phyloP scores from a whole-genome alignment of 2,329 filamentous ascomycete genomes.

The Penicillium italicum region DNA sequence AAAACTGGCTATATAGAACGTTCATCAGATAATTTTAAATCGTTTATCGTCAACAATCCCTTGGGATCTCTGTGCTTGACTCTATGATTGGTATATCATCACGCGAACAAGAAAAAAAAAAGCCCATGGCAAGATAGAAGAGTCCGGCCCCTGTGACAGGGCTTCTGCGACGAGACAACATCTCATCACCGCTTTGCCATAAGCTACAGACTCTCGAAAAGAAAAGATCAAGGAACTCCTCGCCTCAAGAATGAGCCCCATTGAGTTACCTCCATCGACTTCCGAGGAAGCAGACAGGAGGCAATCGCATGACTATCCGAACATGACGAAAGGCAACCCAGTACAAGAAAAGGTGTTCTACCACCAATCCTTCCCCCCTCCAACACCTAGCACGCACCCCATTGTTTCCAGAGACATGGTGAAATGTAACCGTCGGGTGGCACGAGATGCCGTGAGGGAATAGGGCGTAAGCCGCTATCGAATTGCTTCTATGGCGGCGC shows the following conservation, averaged over 20 bases:
- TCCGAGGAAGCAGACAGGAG: slow-evolving; percentile 29
- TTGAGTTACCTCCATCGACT: slow-evolving; percentile 76
- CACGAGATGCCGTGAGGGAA: slow-evolving; percentile 42
- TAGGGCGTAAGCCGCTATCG: slow-evolving; percentile 74
- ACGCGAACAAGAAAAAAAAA: slow-evolving; percentile 54
- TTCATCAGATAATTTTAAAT: slow-evolving; percentile 51
- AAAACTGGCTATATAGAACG: slow-evolving; percentile 15
- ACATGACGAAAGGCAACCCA: slow-evolving; percentile 78
- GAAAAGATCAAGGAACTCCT: slow-evolving; percentile 62
- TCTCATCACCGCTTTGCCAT: slow-evolving; percentile 50
- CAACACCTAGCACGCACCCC: slow-evolving; percentile 31
- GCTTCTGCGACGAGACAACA: slow-evolving; percentile 49
- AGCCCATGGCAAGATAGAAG: slow-evolving; percentile 27
- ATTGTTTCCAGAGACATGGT: slow-evolving; percentile 34
- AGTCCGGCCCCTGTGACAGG: slow-evolving; percentile 68
- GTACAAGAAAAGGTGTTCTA: slow-evolving; percentile 32
- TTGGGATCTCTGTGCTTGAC: slow-evolving; percentile 88
- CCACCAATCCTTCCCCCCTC: slow-evolving; percentile 31
- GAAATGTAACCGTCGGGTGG: slow-evolving; percentile 47
- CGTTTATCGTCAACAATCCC: slow-evolving; percentile 48
- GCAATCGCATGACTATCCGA: slow-evolving; percentile 99
- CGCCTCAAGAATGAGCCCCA: slow-evolving; percentile 99
- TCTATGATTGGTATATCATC: slow-evolving; percentile 95
- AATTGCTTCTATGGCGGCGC: slow-evolving; percentile 99
- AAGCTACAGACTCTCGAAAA: slow-evolving; percentile 50